Evolutionary conservation across 441 rosid genomes (phyloP).

Genomic region (Euphorbia corollata): DNA sequence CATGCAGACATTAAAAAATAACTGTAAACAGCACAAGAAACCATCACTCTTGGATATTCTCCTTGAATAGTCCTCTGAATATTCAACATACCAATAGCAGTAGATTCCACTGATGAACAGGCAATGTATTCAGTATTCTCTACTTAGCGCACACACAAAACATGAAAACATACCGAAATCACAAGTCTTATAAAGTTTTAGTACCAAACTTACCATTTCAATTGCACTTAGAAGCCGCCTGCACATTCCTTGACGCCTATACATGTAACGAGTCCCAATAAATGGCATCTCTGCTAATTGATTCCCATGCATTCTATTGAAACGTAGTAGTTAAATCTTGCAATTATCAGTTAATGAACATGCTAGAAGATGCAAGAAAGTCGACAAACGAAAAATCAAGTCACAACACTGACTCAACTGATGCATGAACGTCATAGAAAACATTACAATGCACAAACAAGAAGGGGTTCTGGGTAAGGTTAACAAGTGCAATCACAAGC

Average conservation of each 20-base stretch:
- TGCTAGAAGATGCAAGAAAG: background rate
- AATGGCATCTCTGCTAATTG: conserved; percentile 96
- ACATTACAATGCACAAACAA: background rate
- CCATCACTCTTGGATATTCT: too few relatives aligned
- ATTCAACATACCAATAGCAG: background rate
- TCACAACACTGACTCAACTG: conserved; percentile 1
- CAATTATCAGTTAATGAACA: conserved; percentile 3
- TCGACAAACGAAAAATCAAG: background rate
- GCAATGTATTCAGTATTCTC: background rate
- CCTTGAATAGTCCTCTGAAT: background rate
- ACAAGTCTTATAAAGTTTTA: background rate
- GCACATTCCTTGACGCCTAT: conserved; percentile 95
- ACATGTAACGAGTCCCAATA: conserved; percentile 76
- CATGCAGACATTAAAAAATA: too few relatives aligned
- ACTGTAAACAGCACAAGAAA: too few relatives aligned
- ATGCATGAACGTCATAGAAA: background rate
- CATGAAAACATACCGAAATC: background rate
- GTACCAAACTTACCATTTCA: conserved; percentile 53
- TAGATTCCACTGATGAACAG: background rate
- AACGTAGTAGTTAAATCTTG: conserved; percentile 14
- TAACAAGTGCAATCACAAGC: background rate
- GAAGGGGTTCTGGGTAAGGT: background rate
- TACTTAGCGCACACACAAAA: conserved; percentile 5
- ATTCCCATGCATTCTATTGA: conserved; percentile 73
- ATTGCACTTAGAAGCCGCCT: conserved; percentile 70